These are phyloP conservation scores for Calvatia gigantea DNA, from an alignment of 768 basidiomycete species.

Conservation along the genomic window DNA sequence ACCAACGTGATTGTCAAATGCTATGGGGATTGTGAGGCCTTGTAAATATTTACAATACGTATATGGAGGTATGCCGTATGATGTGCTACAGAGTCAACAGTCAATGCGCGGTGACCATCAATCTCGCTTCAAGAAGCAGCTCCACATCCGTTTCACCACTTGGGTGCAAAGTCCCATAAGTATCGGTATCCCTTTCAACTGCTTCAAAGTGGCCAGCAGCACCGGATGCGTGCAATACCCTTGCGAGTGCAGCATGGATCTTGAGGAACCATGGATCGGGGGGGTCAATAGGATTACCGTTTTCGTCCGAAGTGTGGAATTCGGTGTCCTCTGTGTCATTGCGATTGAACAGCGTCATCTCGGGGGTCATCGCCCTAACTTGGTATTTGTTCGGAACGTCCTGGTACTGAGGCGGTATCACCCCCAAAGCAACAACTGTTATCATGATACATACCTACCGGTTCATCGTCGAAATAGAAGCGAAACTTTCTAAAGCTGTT, in stretches of 20 bases:
- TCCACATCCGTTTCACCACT: conserved; percentile 13
- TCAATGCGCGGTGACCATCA: background rate
- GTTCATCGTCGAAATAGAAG: conserved; percentile 13
- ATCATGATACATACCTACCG: background rate
- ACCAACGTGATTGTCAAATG: too few species aligned
- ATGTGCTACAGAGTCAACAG: too few species aligned
- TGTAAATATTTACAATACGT: too few species aligned
- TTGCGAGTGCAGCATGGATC: conserved; percentile 20
- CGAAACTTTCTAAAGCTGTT: conserved; percentile 1
- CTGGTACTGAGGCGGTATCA: conserved; percentile 13
- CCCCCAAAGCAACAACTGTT: background rate
- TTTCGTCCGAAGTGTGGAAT: conserved; percentile 7
- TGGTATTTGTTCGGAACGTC: conserved; percentile 15
- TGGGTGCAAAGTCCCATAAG: background rate
- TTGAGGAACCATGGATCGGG: conserved; percentile 17
- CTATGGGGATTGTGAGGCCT: too few species aligned
- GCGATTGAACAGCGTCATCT: conserved; percentile 2
- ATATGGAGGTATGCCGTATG: too few species aligned
- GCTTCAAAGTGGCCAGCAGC: conserved; percentile 15
- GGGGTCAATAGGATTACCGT: background rate
- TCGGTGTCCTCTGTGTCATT: conserved; percentile 6
- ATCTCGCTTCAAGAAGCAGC: conserved; percentile 10
- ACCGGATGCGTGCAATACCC: conserved; percentile 16
- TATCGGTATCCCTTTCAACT: conserved; percentile 3
- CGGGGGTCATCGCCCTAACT: background rate